Evolutionary conservation across 192 early-diverging fungal genomes (phyloP).

Genomic region (Rhizophagus sp.): DNA sequence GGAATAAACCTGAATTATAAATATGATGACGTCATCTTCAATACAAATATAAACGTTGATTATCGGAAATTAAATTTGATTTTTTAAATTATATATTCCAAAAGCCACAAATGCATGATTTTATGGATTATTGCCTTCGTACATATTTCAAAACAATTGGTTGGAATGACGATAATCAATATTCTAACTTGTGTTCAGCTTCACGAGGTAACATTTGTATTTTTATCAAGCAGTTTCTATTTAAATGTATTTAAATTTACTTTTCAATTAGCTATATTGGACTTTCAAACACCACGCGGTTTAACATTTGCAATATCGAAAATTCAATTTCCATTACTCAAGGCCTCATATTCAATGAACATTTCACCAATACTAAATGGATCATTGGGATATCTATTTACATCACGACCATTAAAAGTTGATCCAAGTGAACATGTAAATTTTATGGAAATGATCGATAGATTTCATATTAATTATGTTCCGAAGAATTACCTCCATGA

Average conservation of each 20-base stretch:
- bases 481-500: not conserved
- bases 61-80: too few relatives aligned
- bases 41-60: too few relatives aligned
- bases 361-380: conserved; percentile 58
- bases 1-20: too few relatives aligned
- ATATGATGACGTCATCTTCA: too few relatives aligned
- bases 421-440: conserved; percentile 53
- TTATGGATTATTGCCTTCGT: conserved; percentile 78
- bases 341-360: conserved; percentile 72
- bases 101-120: conserved; percentile 61
- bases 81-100: too few relatives aligned
- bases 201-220: conserved; percentile 48
- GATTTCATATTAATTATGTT: conserved; percentile 47
- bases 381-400: conserved; percentile 79
- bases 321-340: conserved; percentile 73
- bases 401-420: conserved; percentile 67
- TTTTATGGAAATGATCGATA: conserved; percentile 52
- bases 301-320: conserved; percentile 75
- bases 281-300: conserved; percentile 79
- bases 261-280: conserved; percentile 59
- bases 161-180: conserved; percentile 83
- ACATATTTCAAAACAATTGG: conserved; percentile 74
- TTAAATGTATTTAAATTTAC: not conserved
- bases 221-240: not conserved
- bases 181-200: conserved; percentile 76